Percentiles rank a stretch among this genome's conserved stretches.
phyloP scores from a whole-genome alignment of 163 green algal genomes.

The Volvox carteri region DNA sequence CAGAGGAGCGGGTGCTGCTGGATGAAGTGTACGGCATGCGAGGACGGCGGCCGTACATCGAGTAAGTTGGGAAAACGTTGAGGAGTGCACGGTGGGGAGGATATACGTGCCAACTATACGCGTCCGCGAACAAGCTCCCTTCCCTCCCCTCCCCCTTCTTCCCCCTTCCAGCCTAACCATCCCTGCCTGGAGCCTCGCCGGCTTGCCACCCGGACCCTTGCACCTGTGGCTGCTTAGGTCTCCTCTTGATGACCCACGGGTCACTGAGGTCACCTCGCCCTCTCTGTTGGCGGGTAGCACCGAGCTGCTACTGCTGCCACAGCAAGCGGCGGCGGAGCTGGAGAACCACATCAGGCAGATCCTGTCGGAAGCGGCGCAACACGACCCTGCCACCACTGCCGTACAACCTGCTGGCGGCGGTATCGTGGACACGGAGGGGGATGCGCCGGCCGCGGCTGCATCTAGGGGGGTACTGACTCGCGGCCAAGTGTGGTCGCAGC shows the following conservation, averaged over 20 bases:
- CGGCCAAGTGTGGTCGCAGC: not conserved
- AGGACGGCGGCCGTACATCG: conserved; percentile 17
- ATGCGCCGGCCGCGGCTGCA: not conserved
- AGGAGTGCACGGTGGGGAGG: too few relatives aligned
- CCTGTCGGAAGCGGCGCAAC: not conserved
- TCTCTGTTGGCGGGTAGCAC: not conserved
- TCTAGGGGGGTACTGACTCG: not conserved
- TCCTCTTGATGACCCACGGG: not conserved
- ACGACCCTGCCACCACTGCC: not conserved
- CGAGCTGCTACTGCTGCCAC: conserved; percentile 26
- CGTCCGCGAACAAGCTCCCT: too few relatives aligned
- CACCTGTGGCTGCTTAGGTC: conserved; percentile 16
- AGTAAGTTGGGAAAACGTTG: not conserved
- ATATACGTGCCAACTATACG: too few relatives aligned
- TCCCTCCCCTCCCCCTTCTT: too few relatives aligned
- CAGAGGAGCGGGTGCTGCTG: not conserved
- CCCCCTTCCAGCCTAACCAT: not conserved
- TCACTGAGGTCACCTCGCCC: too few relatives aligned
- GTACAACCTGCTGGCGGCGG: not conserved
- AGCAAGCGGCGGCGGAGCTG: not conserved
- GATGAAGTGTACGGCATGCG: not conserved
- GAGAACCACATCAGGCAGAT: not conserved
- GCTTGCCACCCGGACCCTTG: not conserved
- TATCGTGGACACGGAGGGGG: not conserved
- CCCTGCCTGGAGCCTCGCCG: not conserved